Conservation (phyloP, 805 yeast species). For the Sporopachydermia quercuum region DNA sequence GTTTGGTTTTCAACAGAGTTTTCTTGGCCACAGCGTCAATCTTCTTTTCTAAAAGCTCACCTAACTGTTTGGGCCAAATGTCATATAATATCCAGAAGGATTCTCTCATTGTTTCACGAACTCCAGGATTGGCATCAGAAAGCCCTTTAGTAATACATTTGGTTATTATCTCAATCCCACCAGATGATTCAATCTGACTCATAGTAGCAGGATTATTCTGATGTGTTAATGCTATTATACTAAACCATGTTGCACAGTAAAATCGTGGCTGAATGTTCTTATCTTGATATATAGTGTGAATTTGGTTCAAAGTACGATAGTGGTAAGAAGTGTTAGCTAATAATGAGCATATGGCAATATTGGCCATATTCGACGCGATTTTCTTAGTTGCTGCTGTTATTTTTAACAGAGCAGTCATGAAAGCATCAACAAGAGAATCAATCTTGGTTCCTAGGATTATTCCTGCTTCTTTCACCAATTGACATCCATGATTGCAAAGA, state of each 20-base stretch:
- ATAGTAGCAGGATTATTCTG: conserved; percentile 18
- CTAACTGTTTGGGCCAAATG: conserved; percentile 38
- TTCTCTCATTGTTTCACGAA: conserved; percentile 58
- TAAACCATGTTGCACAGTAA: conserved; percentile 57
- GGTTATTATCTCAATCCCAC: conserved; percentile 29
- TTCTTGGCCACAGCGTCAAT: background rate
- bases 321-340: conserved; percentile 40
- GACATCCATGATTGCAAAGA: conserved; percentile 60
- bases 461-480: conserved; percentile 48
- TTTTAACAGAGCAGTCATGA: conserved; percentile 33
- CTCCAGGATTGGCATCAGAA: conserved; percentile 66
- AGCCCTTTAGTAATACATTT: conserved; percentile 45
- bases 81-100: conserved; percentile 58
- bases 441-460: conserved; percentile 13
- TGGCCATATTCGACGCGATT: conserved; percentile 44
- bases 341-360: conserved; percentile 36
- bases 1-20: background rate
- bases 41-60: conserved; percentile 17
- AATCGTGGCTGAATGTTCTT: conserved; percentile 60
- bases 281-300: conserved; percentile 41
- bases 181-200: conserved; percentile 17
- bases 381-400: conserved; percentile 47
- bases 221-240: conserved; percentile 41
- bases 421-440: conserved; percentile 30
- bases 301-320: conserved; percentile 32